Base-by-base conservation (phyloP, 371 early-diverging fungal species). In the Circinella minor region DNA sequence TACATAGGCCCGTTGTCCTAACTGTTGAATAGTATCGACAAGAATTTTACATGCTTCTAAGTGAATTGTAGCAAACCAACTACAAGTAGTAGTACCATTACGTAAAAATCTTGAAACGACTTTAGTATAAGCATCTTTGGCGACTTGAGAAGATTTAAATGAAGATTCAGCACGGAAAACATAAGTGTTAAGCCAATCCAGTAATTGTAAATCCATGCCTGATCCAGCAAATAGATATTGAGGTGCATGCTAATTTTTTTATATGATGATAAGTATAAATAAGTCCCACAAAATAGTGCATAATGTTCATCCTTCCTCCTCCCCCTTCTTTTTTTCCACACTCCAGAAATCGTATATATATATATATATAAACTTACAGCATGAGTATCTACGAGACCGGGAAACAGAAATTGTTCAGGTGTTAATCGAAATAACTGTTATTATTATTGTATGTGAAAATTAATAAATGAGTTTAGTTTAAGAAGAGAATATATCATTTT, bases 41-140 rank as follows among this genome's bases (percentile, higher is more conserved):
- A 98, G 81, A 5, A 80, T 71, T 67, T 91, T 83, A 71, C 88
- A 87, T 4, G 92, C 86, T 11, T 90, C 89, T 15, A 92, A 72
- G 72, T 97, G 96, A 66, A 95, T 93, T 0, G 96, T 96, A 4
- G 92, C 96, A 81, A 90, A 97, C 89, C 96, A 98, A 69, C 91
- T 92, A 47, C 94, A 94, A 3, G 95, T 92, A 0, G 98, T 97
- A 8, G 96, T 95, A 18, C 93, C 94, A 73, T 86, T 86, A 65
- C 87, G 80, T 15, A 96, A 76, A n/a, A 91, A 86, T 15, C 91
- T 87, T 9, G 74, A 65, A 18, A 96, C 90, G 0, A 88, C 91
- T 47, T 79, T 78, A 48, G 78, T 67, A 73, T 96, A 96, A 17
- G 90, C 76, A 8, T 77, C 39, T 14, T 83, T 68, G 2, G 96